Evolutionary conservation across 805 yeast species (phyloP), one percentile per base, ranked within the genome.

Genomic region (Brettanomyces nanus): DNA sequence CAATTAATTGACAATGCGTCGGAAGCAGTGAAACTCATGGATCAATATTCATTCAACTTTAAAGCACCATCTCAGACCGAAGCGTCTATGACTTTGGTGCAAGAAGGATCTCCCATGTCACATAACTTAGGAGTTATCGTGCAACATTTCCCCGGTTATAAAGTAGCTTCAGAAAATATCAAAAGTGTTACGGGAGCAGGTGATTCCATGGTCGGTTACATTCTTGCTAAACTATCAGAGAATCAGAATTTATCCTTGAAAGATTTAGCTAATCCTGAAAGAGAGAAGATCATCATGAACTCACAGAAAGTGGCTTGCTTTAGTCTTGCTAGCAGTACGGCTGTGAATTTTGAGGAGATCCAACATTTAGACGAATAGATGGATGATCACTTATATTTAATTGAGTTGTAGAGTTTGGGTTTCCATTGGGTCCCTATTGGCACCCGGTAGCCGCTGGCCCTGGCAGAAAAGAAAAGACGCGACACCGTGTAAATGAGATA

Each of bases 141-240:
- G 17, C 84, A 83, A 48, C 80, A 82, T 52, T 80, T 69, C 53
- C 69, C 73, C 1, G 52, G 52, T 4, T 19, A 33, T 4, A 26
- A 22, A 1, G 59, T 70, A 3, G 56, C 61, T 1, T 59, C 57
- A 30, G 52, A 63, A 3, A 51, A 56, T 0, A 67, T 81, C 10
- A 59, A 58, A 21, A 84, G 79, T 46, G 95, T 83, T 23, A 85
- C 90, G 7, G 96, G 95, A 2, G 95, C 95, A 1, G 96, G 95
- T 9, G 95, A 86, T 56, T 69, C 92, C 0, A 65, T 86, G 31
- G 69, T 77, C 21, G 95, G 95, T 0, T 74, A 69, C 20, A 45
- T 86, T 18, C 54, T 75, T 10, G 61, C 78, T 3, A 65, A 65
- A 40, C 43, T 70, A 35, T 56, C 63, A 2, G 37, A 42, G 15